phyloP scores from a whole-genome alignment of 2,329 filamentous ascomycete genomes.

The Alternaria tenuissima region DNA sequence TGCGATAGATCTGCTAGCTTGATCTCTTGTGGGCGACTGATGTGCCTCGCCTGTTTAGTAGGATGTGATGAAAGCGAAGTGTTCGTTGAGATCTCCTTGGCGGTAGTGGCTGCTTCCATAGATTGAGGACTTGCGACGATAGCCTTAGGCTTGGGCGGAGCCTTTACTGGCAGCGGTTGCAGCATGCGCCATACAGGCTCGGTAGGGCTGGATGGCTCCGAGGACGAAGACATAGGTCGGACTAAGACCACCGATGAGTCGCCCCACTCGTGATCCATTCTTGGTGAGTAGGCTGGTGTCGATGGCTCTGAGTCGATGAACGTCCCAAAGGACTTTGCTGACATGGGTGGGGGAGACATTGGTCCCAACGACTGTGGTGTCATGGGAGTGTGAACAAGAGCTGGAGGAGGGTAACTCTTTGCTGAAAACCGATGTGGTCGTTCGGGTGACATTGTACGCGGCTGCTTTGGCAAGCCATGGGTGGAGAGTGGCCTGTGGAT shows the following conservation, averaged over 20 bases:
- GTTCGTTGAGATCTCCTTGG: conserved; percentile 14
- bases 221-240: conserved; percentile 39
- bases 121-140: conserved; percentile 1
- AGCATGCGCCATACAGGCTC: conserved; percentile 49
- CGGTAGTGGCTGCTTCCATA: conserved; percentile 14
- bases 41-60: conserved; percentile 15
- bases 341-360: conserved; percentile 46
- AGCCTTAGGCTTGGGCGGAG: conserved; percentile 13
- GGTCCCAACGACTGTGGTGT: conserved; percentile 35
- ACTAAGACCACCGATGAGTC: conserved; percentile 39
- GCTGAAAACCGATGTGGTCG: conserved; percentile 42
- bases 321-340: conserved; percentile 46
- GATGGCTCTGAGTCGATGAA: conserved; percentile 51
- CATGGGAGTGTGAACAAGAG: conserved; percentile 25
- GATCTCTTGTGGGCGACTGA: conserved; percentile 9
- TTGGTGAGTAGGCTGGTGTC: conserved; percentile 48
- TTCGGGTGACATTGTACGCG: conserved; percentile 37
- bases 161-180: conserved; percentile 28
- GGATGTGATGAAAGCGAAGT: conserved; percentile 27
- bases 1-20: conserved; percentile 20
- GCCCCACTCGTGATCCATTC: conserved; percentile 38
- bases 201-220: conserved; percentile 34
- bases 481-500: conserved; percentile 40
- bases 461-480: conserved; percentile 46
- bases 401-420: conserved; percentile 25